A percentile compares a stretch with the other conserved stretches of the same genome.
phyloP scores from a whole-genome alignment of 1,284 basidiomycete species.

The Tetrapyrgos nigripes region DNA sequence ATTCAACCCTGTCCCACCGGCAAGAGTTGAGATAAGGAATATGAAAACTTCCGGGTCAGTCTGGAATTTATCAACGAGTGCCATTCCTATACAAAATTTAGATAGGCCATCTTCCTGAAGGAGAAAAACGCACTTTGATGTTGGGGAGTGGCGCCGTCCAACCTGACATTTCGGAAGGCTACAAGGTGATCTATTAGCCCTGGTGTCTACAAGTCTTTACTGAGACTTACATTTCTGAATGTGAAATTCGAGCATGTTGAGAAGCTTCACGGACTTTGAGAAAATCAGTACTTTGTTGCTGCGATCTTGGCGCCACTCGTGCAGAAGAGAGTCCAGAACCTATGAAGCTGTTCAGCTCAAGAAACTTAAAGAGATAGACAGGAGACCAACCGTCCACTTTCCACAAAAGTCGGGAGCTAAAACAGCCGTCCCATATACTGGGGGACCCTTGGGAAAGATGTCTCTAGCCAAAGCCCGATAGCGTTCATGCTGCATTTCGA shows the following conservation, averaged over 20 bases:
- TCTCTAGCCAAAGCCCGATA: constrained; percentile 64
- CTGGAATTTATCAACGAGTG: constrained; percentile 83
- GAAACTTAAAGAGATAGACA: not conserved
- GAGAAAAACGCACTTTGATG: constrained; percentile 57
- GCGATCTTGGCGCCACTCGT: constrained; percentile 65
- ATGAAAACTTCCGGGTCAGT: constrained; percentile 74
- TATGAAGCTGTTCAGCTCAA: constrained; percentile 31
- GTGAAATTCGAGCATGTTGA: constrained; percentile 81
- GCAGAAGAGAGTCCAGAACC: constrained; percentile 71
- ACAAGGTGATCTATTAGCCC: not conserved
- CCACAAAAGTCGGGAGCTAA: constrained; percentile 75
- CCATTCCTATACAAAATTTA: constrained; percentile 65
- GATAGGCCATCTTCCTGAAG: constrained; percentile 4
- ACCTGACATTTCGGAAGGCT: constrained; percentile 63
- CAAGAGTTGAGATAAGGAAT: constrained; percentile 82
- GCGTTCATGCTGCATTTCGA: constrained; percentile 50
- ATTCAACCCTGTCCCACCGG: constrained; percentile 80
- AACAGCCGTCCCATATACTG: constrained; percentile 66
- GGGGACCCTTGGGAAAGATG: constrained; percentile 58
- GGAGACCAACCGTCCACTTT: constrained; percentile 75
- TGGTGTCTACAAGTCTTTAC: not conserved
- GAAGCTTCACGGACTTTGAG: constrained; percentile 83
- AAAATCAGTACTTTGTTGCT: constrained; percentile 86
- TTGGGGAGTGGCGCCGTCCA: constrained; percentile 77
- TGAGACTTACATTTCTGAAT: constrained; percentile 55